Conservation (phyloP, 2,329 filamentous ascomycete genomes). For the Huntiella omanensis region DNA sequence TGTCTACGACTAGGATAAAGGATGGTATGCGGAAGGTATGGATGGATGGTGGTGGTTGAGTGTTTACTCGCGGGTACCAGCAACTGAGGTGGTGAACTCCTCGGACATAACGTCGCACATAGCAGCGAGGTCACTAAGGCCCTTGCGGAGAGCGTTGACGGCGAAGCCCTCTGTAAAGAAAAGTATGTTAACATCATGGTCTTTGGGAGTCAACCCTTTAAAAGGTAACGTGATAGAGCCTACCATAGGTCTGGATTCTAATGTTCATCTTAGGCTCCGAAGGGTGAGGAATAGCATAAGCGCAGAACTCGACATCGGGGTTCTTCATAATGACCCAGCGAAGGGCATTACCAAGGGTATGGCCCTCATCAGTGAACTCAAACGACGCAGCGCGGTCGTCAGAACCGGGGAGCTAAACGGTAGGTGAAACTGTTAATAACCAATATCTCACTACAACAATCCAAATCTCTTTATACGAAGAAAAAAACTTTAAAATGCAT, state of each 20-base stretch:
- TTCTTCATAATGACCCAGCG: slow-evolving; percentile 98
- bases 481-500: no score
- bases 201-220: not conserved
- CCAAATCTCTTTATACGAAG: no score
- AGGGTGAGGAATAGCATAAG: slow-evolving; percentile 92
- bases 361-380: slow-evolving; percentile 82
- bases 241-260: slow-evolving; percentile 91
- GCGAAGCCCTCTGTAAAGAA: slow-evolving; percentile 48
- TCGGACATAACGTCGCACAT: slow-evolving; percentile 88
- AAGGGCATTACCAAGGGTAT: slow-evolving; percentile 86
- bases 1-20: no score
- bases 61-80: slow-evolving; percentile 28
- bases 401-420: slow-evolving; percentile 58
- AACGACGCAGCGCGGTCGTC: slow-evolving; percentile 83
- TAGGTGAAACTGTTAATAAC: no score
- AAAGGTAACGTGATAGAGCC: slow-evolving; percentile 16
- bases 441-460: not conserved
- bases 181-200: slow-evolving; percentile 11
- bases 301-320: slow-evolving; percentile 92
- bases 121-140: slow-evolving; percentile 70
- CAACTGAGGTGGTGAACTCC: slow-evolving; percentile 51
- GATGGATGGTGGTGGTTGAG: not conserved
- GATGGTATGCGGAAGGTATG: not conserved
- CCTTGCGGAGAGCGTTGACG: slow-evolving; percentile 75
- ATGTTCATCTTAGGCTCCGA: slow-evolving; percentile 95